Evolutionary conservation across 345 rosid species (phyloP).

Genomic region (Brassica rapa): DNA sequence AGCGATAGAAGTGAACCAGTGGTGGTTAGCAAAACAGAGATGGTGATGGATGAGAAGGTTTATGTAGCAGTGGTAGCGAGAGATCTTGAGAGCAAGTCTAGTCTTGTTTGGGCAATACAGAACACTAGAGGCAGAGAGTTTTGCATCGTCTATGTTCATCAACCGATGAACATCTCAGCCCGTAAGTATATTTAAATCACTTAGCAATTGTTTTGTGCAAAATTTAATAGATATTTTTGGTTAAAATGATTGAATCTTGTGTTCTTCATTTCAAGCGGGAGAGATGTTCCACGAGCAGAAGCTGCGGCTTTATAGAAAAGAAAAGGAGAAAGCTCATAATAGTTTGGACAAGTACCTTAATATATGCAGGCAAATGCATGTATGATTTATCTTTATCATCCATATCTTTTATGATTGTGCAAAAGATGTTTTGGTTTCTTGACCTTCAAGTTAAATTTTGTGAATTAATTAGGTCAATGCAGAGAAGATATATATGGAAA

Average conservation of each 20-base stretch:
- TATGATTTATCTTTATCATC: constrained; percentile 28
- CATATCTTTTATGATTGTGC: not conserved
- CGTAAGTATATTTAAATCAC: constrained; percentile 3
- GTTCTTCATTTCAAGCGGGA: constrained; percentile 39
- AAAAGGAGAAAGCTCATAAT: constrained; percentile 52
- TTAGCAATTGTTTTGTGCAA: not conserved
- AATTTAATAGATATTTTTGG: not conserved
- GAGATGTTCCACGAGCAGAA: constrained; percentile 28
- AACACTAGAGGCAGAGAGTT: constrained; percentile 58
- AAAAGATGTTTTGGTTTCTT: not conserved
- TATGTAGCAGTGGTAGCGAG: constrained; percentile 59
- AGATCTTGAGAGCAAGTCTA: constrained; percentile 46
- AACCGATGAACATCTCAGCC: constrained; percentile 42
- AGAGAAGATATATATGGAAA: constrained; percentile 54
- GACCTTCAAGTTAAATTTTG: constrained; percentile 8
- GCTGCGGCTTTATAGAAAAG: constrained; percentile 20
- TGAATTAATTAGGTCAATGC: constrained; percentile 54
- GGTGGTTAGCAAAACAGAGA: constrained; percentile 2
- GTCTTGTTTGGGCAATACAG: constrained; percentile 61
- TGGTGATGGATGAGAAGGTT: constrained; percentile 51
- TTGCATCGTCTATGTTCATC: constrained; percentile 67
- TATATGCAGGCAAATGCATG: constrained; percentile 58
- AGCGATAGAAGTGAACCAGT: not conserved
- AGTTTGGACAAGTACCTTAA: constrained; percentile 53
- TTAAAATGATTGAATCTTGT: not conserved